Base-by-base conservation (phyloP, 306 rosid species). In the Castanea sativa region DNA sequence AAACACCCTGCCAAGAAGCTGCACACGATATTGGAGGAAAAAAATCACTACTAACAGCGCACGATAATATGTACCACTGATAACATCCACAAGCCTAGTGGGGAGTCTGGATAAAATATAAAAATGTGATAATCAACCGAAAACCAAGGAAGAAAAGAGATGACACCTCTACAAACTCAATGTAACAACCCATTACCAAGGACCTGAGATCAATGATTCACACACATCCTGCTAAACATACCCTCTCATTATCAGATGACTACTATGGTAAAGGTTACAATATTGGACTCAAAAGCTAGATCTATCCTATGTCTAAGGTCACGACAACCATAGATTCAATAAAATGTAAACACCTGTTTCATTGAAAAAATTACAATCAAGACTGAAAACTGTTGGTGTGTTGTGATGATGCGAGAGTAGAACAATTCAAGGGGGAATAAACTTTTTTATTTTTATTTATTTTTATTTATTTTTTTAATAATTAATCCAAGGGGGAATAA, bases 1-100 rank as follows among this genome's bases (percentile, higher is more conserved):
- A 61, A 92, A 92, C 80, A 94, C 97, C 86, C 97, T 88, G 55
- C 94, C 98, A 80, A 92, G 91, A 82, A 94, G 98, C 98, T 92
- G 90, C 84, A 77, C 49, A 55, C 11, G 67, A 61, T 27, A 19
- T 45, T 32, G 82, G 25, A 79, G 35, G 30, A 8, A 65, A 41
- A 16, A 21, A 7, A 51, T 49, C 75, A 51, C 23, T 71, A 71
- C 57, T 49, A 21, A 52, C n/a, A 57, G 30, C 13, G 27, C 27
- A 21, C 4, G 57, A 68, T 59, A 35, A 25, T 14, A 69, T 27
- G 9, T 6, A 67, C n/a, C 49, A 33, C 38, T 21, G 13, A 67
- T 49, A 67, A 6, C 15, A 9, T 67, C 51, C 19, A 4, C 70
- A 64, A 30, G 13, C 9, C 9, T 64, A 64, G 45, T 10, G 5